Evolutionary conservation across 306 rosid species (phyloP).

Genomic region (Vicia villosa): DNA sequence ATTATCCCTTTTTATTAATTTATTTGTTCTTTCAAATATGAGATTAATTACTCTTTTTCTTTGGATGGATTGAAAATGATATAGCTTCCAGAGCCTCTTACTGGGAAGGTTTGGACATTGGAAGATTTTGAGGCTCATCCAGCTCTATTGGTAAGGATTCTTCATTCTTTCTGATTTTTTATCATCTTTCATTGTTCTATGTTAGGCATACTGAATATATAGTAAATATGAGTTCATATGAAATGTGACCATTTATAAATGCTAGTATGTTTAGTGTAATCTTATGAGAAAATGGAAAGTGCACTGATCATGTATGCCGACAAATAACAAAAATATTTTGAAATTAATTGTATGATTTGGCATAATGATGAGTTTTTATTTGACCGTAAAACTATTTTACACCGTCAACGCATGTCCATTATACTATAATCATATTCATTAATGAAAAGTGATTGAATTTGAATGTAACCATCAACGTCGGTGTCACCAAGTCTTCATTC

Average conservation of each 20-base stretch:
- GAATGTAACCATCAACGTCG: neutral
- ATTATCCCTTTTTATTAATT: neutral
- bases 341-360: no score
- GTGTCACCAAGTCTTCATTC: neutral
- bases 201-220: no score
- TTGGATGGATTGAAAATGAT: slow-evolving; percentile 10
- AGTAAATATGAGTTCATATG: no score
- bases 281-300: no score
- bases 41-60: neutral
- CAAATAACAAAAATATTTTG: no score
- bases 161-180: no score
- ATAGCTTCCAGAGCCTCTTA: slow-evolving; percentile 69
- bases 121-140: slow-evolving; percentile 89
- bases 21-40: neutral
- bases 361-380: no score
- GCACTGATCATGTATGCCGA: no score
- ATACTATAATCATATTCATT: neutral
- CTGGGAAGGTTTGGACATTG: slow-evolving; percentile 82
- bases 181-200: no score
- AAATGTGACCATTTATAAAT: no score
- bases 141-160: slow-evolving; percentile 86
- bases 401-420: neutral
- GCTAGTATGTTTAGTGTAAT: no score
- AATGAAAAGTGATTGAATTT: neutral
- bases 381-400: no score